These are phyloP conservation scores for Thecaphora thlaspeos DNA, from an alignment of 1,284 basidiomycete genomes.

Conservation along the genomic window DNA sequence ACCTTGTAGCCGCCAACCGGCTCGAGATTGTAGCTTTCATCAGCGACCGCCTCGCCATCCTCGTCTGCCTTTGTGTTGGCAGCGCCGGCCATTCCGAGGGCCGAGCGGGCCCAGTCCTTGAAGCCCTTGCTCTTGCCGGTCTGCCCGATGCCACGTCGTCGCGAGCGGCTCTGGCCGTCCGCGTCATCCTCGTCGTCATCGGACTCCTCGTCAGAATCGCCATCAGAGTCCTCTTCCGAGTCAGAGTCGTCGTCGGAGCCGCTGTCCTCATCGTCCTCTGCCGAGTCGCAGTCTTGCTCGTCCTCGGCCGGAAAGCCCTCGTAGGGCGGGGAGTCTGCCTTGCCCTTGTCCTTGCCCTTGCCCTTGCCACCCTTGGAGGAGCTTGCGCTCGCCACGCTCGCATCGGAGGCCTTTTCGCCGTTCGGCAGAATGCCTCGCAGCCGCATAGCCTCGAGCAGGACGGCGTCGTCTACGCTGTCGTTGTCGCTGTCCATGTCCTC, in stretches of 20 bases:
- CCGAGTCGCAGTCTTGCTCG: slow-evolving; percentile 13
- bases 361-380: slow-evolving; percentile 4
- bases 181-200: slow-evolving; percentile 17
- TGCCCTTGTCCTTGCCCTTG: slow-evolving; percentile 1
- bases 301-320: slow-evolving; percentile 6
- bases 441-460: slow-evolving; percentile 51
- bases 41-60: slow-evolving; percentile 2
- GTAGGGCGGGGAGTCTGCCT: neutral
- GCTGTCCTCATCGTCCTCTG: slow-evolving; percentile 13
- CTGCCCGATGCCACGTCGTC: slow-evolving; percentile 35
- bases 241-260: slow-evolving; percentile 4
- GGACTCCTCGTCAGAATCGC: slow-evolving; percentile 13
- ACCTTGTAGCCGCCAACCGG: slow-evolving; percentile 47
- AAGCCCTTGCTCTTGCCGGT: slow-evolving; percentile 43
- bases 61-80: slow-evolving; percentile 9
- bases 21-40: slow-evolving; percentile 37
- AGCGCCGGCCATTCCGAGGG: slow-evolving; percentile 33
- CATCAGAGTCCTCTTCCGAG: neutral
- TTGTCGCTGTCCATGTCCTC: slow-evolving; percentile 7
- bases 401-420: neutral
- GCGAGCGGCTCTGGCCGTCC: slow-evolving; percentile 18
- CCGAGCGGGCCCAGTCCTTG: slow-evolving; percentile 54
- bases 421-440: slow-evolving; percentile 30
- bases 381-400: neutral
- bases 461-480: slow-evolving; percentile 16